Percentiles rank a stretch among this genome's conserved stretches.
These are phyloP conservation scores for Silene conica DNA, from an alignment of 148 eudicot genomes.

Conservation along the genomic window DNA sequence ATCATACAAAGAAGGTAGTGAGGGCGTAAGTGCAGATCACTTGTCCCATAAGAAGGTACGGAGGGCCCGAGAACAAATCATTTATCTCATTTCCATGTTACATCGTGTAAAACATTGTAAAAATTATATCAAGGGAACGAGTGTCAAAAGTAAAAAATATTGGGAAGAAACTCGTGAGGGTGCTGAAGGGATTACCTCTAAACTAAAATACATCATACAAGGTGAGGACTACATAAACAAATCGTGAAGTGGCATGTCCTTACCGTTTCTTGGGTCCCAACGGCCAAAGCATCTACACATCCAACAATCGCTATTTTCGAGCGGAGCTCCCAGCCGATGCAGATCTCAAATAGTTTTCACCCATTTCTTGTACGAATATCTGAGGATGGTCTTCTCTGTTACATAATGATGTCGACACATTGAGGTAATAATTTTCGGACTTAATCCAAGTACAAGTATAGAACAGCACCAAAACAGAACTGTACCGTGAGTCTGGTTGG, in stretches of 20 bases:
- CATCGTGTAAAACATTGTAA: no score
- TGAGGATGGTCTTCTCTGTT: slow-evolving; percentile 67
- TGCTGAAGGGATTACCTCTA: no score
- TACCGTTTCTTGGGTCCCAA: neutral
- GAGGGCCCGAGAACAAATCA: no score
- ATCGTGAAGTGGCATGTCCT: neutral
- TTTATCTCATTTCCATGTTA: no score
- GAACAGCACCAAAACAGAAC: neutral
- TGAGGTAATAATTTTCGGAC: neutral
- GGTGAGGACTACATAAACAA: neutral
- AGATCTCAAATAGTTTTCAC: slow-evolving; percentile 31
- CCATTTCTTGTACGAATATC: slow-evolving; percentile 58
- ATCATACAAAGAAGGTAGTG: no score
- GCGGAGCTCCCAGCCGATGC: slow-evolving; percentile 28
- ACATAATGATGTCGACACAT: neutral
- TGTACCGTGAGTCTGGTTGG: neutral
- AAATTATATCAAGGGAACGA: no score
- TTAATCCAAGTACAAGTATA: neutral
- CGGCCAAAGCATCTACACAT: slow-evolving; percentile 3
- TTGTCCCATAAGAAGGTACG: no score
- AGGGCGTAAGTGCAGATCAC: no score
- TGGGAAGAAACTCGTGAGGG: no score
- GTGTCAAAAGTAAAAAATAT: no score
- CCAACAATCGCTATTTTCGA: slow-evolving; percentile 11
- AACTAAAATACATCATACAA: neutral